Evolutionary conservation across 169 alveolate species (phyloP).

Genomic region (Prorocentrum cordatum): DNA sequence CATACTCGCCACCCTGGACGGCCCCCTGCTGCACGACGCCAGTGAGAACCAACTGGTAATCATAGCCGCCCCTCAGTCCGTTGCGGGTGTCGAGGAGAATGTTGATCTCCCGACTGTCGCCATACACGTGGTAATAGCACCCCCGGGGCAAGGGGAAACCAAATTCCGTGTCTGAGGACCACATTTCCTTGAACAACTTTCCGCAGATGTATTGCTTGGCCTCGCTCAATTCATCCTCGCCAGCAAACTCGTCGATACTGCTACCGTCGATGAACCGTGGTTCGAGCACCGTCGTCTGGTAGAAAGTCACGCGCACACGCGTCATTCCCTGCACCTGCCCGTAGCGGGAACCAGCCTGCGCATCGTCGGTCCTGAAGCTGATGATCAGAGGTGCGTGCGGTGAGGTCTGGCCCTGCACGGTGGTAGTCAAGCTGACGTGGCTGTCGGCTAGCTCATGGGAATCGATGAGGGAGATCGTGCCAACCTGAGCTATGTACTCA

Average conservation of each 20-base stretch:
- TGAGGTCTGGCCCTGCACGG: background rate
- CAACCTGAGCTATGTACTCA: too few relatives aligned
- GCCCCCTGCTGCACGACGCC: background rate
- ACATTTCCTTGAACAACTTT: background rate
- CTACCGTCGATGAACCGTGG: background rate
- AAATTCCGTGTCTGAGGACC: background rate
- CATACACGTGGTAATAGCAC: conserved; percentile 1
- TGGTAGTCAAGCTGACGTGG: background rate
- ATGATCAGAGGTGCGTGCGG: background rate
- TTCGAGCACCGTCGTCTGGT: background rate
- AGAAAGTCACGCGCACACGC: background rate
- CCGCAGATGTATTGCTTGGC: conserved; percentile 10
- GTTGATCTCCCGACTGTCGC: conserved; percentile 1
- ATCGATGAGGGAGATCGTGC: too few relatives aligned
- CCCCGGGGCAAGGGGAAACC: conserved; percentile 35
- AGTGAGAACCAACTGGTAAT: background rate
- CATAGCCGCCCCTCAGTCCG: background rate
- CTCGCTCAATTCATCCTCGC: conserved; percentile 4
- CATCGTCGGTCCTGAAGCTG: background rate
- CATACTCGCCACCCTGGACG: background rate
- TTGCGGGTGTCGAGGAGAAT: background rate
- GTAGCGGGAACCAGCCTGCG: background rate
- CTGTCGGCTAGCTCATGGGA: too few relatives aligned
- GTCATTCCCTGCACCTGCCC: background rate
- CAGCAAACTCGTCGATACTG: background rate